phyloP scores from a whole-genome alignment of 148 eudicot genomes.

The Vaccinium vitisidaea region DNA sequence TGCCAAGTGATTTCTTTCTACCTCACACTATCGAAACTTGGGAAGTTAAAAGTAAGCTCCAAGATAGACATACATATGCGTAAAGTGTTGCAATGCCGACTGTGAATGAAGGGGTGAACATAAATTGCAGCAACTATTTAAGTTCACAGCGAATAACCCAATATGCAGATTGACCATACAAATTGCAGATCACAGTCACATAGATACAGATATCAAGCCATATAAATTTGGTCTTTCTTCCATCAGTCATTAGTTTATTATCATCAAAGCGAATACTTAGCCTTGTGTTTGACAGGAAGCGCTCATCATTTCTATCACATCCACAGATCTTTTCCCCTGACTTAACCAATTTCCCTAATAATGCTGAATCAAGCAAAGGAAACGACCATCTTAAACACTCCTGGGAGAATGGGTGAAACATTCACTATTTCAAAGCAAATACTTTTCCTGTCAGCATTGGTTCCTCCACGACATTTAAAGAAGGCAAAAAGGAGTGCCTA shows the following conservation, averaged over 20 bases:
- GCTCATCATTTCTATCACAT: neutral
- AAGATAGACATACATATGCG: neutral
- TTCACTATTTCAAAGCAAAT: neutral
- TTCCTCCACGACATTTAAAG: neutral
- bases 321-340: neutral
- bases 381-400: neutral
- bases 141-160: neutral
- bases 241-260: neutral
- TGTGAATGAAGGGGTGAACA: neutral
- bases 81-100: conserved; percentile 11
- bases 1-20: neutral
- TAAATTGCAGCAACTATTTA: neutral
- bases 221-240: neutral
- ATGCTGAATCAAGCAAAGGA: conserved; percentile 3
- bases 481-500: neutral
- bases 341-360: neutral
- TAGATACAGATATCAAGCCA: neutral
- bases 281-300: neutral
- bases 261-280: neutral
- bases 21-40: neutral
- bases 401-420: neutral
- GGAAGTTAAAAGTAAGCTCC: neutral
- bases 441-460: neutral
- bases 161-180: neutral
- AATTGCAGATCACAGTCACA: neutral